Percentiles rank a stretch among this genome's conserved stretches.
These are phyloP conservation scores for Phytophthora ohioensis DNA, from an alignment of 352 stramenopile species.

Conservation along the genomic window DNA sequence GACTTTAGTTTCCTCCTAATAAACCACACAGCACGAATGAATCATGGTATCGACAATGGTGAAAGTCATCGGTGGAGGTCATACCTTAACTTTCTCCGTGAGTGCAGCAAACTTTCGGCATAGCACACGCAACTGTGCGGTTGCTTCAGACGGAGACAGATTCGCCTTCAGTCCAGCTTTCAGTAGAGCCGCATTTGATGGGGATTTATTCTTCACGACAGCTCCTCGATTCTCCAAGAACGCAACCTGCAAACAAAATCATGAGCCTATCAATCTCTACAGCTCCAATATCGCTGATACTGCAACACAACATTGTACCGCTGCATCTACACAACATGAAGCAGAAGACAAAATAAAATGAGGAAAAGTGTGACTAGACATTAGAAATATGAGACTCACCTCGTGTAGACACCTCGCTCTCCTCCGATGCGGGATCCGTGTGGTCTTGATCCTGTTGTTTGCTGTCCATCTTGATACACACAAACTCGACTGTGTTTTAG, in stretches of 20 bases:
- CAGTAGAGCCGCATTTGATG: conserved; percentile 52
- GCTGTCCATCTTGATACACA: conserved; percentile 19
- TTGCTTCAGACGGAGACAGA: conserved; percentile 72
- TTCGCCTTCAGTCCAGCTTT: conserved; percentile 67
- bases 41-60: background rate
- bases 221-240: conserved; percentile 42
- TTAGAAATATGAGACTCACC: conserved; percentile 12
- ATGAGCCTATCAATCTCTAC: background rate
- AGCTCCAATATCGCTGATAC: background rate
- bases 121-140: conserved; percentile 78
- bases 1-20: conserved; percentile 76
- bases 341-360: background rate
- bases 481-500: background rate
- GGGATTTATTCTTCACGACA: conserved; percentile 49
- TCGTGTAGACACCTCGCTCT: conserved; percentile 24
- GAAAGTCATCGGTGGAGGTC: background rate
- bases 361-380: background rate
- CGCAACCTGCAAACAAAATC: conserved; percentile 24
- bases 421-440: conserved; percentile 7
- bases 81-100: conserved; percentile 87
- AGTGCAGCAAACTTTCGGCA: conserved; percentile 87
- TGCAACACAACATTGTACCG: conserved; percentile 16
- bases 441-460: conserved; percentile 20
- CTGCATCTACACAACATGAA: conserved; percentile 25
- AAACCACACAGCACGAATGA: background rate